phyloP scores from a whole-genome alignment of 1,284 basidiomycete genomes.

The Ustilago esculenta region DNA sequence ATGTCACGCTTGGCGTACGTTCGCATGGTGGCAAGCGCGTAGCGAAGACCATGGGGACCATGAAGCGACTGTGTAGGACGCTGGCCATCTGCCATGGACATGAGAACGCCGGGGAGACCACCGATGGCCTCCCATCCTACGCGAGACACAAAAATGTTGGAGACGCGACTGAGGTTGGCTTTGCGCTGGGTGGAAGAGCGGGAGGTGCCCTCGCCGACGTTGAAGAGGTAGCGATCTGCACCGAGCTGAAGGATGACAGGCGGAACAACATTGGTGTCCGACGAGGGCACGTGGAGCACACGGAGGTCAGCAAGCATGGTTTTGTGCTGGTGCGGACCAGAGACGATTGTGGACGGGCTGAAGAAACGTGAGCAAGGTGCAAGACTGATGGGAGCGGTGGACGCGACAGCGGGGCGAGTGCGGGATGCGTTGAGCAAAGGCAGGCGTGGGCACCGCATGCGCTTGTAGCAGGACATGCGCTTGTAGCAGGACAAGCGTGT shows the following conservation, averaged over 20 bases:
- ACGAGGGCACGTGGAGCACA: constrained; percentile 58
- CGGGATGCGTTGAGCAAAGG: neutral
- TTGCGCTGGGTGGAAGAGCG: constrained; percentile 77
- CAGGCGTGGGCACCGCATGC: constrained; percentile 28
- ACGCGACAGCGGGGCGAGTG: neutral
- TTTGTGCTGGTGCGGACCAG: neutral
- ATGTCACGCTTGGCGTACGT: constrained; percentile 51
- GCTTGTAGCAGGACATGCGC: constrained; percentile 2
- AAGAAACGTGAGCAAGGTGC: constrained; percentile 1
- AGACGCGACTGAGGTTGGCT: constrained; percentile 74
- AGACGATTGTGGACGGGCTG: neutral
- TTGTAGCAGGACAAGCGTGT: neutral
- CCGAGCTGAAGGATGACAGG: constrained; percentile 79
- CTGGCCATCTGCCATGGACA: constrained; percentile 81
- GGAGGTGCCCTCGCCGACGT: constrained; percentile 82
- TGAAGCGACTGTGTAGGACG: constrained; percentile 73
- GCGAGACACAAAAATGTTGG: constrained; percentile 79
- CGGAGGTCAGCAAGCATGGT: constrained; percentile 51
- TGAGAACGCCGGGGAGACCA: constrained; percentile 74
- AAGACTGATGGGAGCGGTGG: neutral
- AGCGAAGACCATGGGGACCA: constrained; percentile 78
- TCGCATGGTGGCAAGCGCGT: constrained; percentile 76
- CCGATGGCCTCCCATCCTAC: constrained; percentile 72
- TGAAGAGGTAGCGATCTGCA: constrained; percentile 83
- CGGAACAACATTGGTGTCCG: constrained; percentile 78